These are phyloP conservation scores for Dryas octopetala DNA, from an alignment of 306 rosid genomes.

Conservation along the genomic window DNA sequence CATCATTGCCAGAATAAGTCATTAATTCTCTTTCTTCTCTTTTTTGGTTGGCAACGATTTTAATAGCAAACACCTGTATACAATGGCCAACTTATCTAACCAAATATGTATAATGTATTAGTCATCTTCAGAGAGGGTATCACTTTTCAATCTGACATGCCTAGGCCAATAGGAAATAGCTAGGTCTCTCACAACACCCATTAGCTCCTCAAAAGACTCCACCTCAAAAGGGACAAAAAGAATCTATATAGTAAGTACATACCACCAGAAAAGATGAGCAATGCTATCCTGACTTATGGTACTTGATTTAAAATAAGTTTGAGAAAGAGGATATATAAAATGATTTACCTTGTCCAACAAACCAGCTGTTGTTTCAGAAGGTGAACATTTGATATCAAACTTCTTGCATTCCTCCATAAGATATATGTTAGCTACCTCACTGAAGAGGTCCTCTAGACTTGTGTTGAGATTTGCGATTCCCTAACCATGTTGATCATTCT, in stretches of 20 bases:
- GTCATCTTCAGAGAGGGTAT: not conserved
- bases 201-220: not conserved
- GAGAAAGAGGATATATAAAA: not conserved
- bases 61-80: not conserved
- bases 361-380: constrained; percentile 84
- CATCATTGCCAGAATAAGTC: not conserved
- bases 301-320: not conserved
- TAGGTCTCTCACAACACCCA: not conserved
- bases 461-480: constrained; percentile 68
- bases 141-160: not conserved
- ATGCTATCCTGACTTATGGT: not conserved
- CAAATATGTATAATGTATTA: not conserved
- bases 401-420: constrained; percentile 68
- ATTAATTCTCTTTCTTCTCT: not conserved
- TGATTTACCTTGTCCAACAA: constrained; percentile 76
- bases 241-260: too few relatives aligned
- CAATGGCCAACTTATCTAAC: not conserved
- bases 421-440: constrained; percentile 77
- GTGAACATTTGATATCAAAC: constrained; percentile 75
- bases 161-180: not conserved
- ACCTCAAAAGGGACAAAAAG: not conserved
- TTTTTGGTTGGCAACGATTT: not conserved
- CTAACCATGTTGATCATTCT: constrained; percentile 93
- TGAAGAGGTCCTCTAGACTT: constrained; percentile 63
- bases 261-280: too few relatives aligned